phyloP scores from a whole-genome alignment of 306 rosid genomes.

The Sicyos edulis region DNA sequence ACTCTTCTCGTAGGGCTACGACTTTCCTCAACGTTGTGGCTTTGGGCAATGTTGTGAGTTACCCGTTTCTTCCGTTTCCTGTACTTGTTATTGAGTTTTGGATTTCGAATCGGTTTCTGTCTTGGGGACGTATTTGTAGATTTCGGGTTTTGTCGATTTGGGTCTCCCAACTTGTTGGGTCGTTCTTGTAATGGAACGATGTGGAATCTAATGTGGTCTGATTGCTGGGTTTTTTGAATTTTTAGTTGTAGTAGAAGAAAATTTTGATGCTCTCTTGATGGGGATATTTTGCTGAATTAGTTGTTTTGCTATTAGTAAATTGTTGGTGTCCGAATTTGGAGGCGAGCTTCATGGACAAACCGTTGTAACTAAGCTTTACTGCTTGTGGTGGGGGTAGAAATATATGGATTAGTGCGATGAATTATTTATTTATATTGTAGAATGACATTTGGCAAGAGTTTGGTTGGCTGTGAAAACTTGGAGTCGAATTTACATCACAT shows the following conservation, averaged over 20 bases:
- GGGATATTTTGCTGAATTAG: not conserved
- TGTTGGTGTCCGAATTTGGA: not conserved
- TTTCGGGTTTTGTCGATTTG: slow-evolving; percentile 1
- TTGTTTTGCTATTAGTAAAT: not conserved
- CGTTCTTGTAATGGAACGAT: not conserved
- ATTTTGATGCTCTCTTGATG: not conserved
- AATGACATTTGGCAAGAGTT: not conserved
- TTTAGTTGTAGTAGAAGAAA: not conserved
- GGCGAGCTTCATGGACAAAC: slow-evolving; percentile 4
- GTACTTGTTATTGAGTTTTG: not conserved
- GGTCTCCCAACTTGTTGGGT: slow-evolving; percentile 11
- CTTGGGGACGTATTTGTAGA: not conserved
- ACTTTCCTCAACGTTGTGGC: slow-evolving; percentile 92
- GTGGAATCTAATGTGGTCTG: not conserved
- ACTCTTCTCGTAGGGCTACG: slow-evolving; percentile 55
- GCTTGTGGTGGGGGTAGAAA: no score
- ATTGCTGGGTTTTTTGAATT: not conserved
- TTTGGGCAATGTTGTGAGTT: slow-evolving; percentile 92
- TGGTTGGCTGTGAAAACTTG: not conserved
- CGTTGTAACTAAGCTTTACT: not conserved
- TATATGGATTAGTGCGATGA: not conserved
- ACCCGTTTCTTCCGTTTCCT: slow-evolving; percentile 18
- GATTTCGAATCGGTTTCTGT: not conserved
- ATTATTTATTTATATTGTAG: not conserved
- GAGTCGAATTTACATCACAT: not conserved